These are phyloP conservation scores for Carex cristatella DNA, from an alignment of 176 grass and related monocot species.

Conservation along the genomic window DNA sequence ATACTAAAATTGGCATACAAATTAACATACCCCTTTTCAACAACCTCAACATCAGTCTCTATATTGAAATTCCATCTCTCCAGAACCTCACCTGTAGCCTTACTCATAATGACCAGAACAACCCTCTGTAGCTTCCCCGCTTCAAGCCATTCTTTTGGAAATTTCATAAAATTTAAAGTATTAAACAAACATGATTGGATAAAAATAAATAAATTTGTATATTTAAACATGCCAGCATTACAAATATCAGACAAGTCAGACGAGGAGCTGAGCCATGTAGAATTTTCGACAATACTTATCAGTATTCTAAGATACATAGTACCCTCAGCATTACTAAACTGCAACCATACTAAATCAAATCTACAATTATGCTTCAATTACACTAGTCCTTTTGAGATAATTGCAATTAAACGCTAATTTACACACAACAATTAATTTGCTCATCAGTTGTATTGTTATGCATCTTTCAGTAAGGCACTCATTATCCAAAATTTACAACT, in stretches of 20 bases:
- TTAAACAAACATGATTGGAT: not conserved
- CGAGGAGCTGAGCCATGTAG: too few species aligned
- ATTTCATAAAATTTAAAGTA: not conserved
- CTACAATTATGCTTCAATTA: not conserved
- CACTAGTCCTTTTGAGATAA: not conserved
- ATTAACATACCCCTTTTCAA: constrained; percentile 63
- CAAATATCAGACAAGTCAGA: too few species aligned
- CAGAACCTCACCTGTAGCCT: constrained; percentile 77
- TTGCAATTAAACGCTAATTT: not conserved
- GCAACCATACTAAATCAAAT: not conserved
- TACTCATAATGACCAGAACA: constrained; percentile 95
- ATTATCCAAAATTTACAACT: not conserved
- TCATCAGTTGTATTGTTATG: not conserved
- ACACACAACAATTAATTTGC: too few species aligned
- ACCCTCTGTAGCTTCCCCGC: constrained; percentile 82
- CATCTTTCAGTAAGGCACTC: not conserved
- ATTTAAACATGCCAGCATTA: too few species aligned
- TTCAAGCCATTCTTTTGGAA: constrained; percentile 82
- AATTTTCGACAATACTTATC: too few species aligned
- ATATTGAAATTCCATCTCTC: constrained; percentile 99
- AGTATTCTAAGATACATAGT: too few species aligned
- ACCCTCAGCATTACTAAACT: not conserved
- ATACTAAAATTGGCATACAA: not conserved
- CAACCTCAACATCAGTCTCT: constrained; percentile 74
- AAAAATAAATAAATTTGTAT: not conserved